Evolutionary conservation across 768 basidiomycete genomes (phyloP).

Genomic region (Boletus rufocinnamomeus): DNA sequence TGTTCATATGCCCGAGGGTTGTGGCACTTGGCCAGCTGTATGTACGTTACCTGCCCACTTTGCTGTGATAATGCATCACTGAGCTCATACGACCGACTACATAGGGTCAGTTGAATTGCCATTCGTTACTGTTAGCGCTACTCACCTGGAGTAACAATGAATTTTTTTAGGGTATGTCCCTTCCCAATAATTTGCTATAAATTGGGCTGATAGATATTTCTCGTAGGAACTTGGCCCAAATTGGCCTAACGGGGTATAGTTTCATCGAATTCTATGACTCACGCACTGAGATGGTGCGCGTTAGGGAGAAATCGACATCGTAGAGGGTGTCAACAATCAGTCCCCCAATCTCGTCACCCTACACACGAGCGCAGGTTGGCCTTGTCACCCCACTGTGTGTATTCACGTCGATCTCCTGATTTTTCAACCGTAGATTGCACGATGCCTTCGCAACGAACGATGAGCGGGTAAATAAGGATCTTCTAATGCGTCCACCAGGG

Average conservation of each 20-base stretch:
- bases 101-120: slow-evolving; percentile 19
- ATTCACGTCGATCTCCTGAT: neutral
- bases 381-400: neutral
- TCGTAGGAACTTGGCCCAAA: slow-evolving; percentile 30
- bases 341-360: slow-evolving; percentile 29
- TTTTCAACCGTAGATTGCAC: slow-evolving; percentile 29
- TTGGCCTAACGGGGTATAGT: slow-evolving; percentile 26
- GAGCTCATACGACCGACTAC: neutral
- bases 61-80: neutral
- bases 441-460: slow-evolving; percentile 33
- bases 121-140: neutral
- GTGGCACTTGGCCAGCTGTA: slow-evolving; percentile 42
- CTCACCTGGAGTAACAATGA: slow-evolving; percentile 1
- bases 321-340: slow-evolving; percentile 38
- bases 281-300: neutral
- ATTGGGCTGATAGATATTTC: neutral
- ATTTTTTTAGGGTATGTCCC: slow-evolving; percentile 22
- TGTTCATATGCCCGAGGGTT: slow-evolving; percentile 41
- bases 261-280: neutral
- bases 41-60: slow-evolving; percentile 27
- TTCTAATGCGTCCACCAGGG: neutral
- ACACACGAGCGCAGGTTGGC: slow-evolving; percentile 31
- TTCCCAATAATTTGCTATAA: neutral
- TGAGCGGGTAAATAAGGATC: slow-evolving; percentile 32
- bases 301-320: slow-evolving; percentile 37